Percentiles rank a stretch among this genome's conserved stretches.
These are phyloP conservation scores for Candida tetrigidarum DNA, from an alignment of 1,139 yeast species.

Conservation along the genomic window DNA sequence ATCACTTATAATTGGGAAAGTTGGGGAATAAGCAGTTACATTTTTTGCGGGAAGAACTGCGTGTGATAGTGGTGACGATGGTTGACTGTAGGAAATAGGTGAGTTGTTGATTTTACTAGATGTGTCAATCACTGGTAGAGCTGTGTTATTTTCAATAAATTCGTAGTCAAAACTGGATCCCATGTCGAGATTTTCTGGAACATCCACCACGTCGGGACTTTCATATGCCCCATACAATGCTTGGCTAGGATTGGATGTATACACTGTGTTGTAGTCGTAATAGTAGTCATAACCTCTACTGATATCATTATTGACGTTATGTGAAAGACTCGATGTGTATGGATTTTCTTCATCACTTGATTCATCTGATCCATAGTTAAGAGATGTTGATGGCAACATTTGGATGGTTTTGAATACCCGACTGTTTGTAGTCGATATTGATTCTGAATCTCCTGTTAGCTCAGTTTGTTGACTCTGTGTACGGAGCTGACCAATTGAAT, in stretches of 20 bases:
- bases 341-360: constrained; percentile 60
- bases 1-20: constrained; percentile 6
- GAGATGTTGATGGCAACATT: constrained; percentile 77
- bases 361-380: constrained; percentile 79
- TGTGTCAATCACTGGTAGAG: constrained; percentile 30
- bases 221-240: constrained; percentile 38
- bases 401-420: constrained; percentile 62
- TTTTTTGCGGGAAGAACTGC: background rate
- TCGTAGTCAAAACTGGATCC: constrained; percentile 48
- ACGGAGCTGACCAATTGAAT: constrained; percentile 8
- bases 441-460: constrained; percentile 31
- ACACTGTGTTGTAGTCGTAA: constrained; percentile 88
- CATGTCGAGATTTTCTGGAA: constrained; percentile 46
- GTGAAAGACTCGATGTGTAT: constrained; percentile 67
- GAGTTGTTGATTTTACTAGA: constrained; percentile 17
- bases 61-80: constrained; percentile 14
- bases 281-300: constrained; percentile 80
- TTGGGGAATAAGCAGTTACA: constrained; percentile 5
- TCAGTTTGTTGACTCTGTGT: constrained; percentile 16
- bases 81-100: constrained; percentile 13
- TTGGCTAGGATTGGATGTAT: constrained; percentile 59
- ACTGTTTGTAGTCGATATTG: constrained; percentile 30
- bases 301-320: constrained; percentile 67
- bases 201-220: constrained; percentile 47
- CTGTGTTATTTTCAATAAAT: constrained; percentile 24